Percentiles rank a stretch among this genome's conserved stretches.
These are phyloP conservation scores for Cutaneotrichosporon sp. DNA, from an alignment of 1,284 basidiomycete species.

Conservation along the genomic window DNA sequence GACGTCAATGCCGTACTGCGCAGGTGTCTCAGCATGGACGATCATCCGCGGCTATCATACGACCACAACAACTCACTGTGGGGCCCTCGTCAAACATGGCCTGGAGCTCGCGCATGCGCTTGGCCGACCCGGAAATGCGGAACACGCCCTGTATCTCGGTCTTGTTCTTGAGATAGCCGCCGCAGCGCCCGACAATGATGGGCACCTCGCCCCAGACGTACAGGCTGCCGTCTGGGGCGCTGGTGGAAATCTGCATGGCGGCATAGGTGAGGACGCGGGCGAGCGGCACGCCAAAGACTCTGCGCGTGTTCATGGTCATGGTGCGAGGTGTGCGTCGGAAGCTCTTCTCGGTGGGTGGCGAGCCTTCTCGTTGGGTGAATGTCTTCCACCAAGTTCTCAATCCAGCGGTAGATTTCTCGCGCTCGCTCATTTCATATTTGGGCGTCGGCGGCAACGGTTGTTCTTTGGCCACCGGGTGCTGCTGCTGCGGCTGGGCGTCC, in stretches of 20 bases:
- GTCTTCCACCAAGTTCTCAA: slow-evolving; percentile 79
- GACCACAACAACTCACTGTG: slow-evolving; percentile 56
- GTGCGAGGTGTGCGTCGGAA: slow-evolving; percentile 5
- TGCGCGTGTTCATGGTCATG: slow-evolving; percentile 12
- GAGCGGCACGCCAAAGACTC: slow-evolving; percentile 81
- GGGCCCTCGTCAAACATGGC: slow-evolving; percentile 82
- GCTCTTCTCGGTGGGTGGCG: background rate
- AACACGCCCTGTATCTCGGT: slow-evolving; percentile 94
- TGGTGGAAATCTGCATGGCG: slow-evolving; percentile 90
- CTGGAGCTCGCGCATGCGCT: slow-evolving; percentile 93
- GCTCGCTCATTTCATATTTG: slow-evolving; percentile 17
- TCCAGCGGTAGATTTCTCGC: slow-evolving; percentile 42
- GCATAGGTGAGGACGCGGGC: slow-evolving; percentile 78
- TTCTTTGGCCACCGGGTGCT: background rate
- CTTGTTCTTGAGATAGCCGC: slow-evolving; percentile 83
- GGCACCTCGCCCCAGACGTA: slow-evolving; percentile 90
- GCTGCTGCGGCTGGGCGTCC: background rate
- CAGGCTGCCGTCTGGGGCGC: slow-evolving; percentile 69
- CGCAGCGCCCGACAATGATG: slow-evolving; percentile 94
- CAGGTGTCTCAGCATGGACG: background rate
- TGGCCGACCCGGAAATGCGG: slow-evolving; percentile 85
- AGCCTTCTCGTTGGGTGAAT: slow-evolving; percentile 46
- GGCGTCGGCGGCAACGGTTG: background rate
- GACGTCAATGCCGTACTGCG: slow-evolving; percentile 83
- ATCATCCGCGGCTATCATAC: background rate